Conservation (phyloP, 768 basidiomycete genomes). For the Russula sp. region DNA sequence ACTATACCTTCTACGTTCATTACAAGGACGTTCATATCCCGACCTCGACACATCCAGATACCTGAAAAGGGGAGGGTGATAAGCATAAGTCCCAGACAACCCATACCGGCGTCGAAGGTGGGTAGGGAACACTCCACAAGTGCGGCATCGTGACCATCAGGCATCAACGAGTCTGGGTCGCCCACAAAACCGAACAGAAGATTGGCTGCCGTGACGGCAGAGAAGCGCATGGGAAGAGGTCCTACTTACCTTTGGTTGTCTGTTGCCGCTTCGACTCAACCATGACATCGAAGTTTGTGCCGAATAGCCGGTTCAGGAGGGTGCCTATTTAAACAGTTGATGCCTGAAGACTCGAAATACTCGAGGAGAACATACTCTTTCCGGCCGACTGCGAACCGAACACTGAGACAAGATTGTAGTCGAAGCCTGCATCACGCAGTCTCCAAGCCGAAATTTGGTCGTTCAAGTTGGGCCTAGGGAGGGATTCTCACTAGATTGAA, state of each 20-base stretch:
- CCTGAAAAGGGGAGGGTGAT: slow-evolving; percentile 40
- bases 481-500: background rate
- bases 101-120: background rate
- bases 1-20: too few relatives aligned
- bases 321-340: slow-evolving; percentile 55
- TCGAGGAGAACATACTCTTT: slow-evolving; percentile 57
- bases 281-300: slow-evolving; percentile 98
- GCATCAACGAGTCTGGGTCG: background rate
- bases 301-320: slow-evolving; percentile 89
- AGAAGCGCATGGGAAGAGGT: too few relatives aligned
- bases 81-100: background rate
- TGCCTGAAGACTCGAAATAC: background rate
- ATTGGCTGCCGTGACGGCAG: too few relatives aligned
- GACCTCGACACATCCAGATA: slow-evolving; percentile 97
- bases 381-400: slow-evolving; percentile 96
- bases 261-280: slow-evolving; percentile 89
- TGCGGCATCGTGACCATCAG: background rate
- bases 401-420: slow-evolving; percentile 92
- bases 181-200: background rate
- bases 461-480: slow-evolving; percentile 53
- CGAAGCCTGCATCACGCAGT: slow-evolving; percentile 84
- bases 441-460: slow-evolving; percentile 82
- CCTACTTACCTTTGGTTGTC: slow-evolving; percentile 82
- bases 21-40: slow-evolving; percentile 78
- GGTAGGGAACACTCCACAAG: background rate